Base-by-base conservation (phyloP, 768 basidiomycete species). In the Tremella yokohamensis region DNA sequence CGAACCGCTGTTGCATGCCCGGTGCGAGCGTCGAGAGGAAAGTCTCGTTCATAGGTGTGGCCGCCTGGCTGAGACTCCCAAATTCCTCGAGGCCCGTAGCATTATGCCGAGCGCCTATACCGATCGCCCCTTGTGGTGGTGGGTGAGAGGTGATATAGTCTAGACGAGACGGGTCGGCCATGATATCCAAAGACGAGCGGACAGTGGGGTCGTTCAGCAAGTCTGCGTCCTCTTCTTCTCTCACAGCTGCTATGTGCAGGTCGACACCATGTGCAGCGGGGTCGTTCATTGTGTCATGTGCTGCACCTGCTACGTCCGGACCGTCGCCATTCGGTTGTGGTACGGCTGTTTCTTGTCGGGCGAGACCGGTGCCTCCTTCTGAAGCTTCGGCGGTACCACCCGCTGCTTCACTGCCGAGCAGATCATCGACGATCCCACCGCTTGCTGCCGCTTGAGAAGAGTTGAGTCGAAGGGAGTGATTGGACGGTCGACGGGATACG, bases 21-120 rank as follows among this genome's bases (percentile, higher is more conserved):
- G 66, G 65, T 3, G 76, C 75, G 1, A 79, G 63, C 0, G 75
- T 77, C 37, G 71, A 66, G 12, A 79, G 64, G 69, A 79, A 78
- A 19, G 71, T 75, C 18, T 72, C 70, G 61, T 79, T 79, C 55
- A 72, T 74, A 0, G 78, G 78, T 12, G 78, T 79, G 2, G 73
- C 66, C 3, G 72, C 71, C 16, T 66, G 52, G 44, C 61, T 49
- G 49, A 51, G 15, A 26, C 24, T 57, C 15, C 49, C 42, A 8
- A 42, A 25, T 24, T 48, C 55, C 6, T 40, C 29, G 16, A 39
- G 24, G 12, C 44, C 16, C 22, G 19, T 19, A 15, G 22, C 47
- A 9, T 47, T n/a, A 24, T 57, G 24, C 39, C 37, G 26, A n/a
- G 39, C 47, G 57, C 51, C 37, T 15, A 22, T 42, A n/a, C 29